These are phyloP conservation scores for Trypanosoma brucei DNA, from an alignment of 208 protist species.

Conservation along the genomic window DNA sequence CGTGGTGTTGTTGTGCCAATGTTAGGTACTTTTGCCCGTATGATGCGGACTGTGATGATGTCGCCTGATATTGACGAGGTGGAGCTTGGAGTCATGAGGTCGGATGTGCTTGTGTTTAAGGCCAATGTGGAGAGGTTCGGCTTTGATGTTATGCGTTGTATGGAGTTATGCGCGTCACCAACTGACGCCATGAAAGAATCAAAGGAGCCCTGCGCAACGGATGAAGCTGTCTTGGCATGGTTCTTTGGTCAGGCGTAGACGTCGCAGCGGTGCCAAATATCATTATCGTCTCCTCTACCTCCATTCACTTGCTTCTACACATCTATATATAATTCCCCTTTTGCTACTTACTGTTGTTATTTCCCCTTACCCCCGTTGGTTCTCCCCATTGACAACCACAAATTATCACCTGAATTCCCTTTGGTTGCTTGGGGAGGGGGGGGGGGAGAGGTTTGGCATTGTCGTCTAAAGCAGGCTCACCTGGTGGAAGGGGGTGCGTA, in stretches of 20 bases:
- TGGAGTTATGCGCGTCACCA: conserved; percentile 26
- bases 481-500: no score
- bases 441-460: no score
- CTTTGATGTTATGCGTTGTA: conserved; percentile 78
- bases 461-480: no score
- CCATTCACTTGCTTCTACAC: background rate
- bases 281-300: background rate
- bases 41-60: conserved; percentile 55
- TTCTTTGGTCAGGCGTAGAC: conserved; percentile 34
- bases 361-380: conserved; percentile 1
- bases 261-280: background rate
- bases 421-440: no score
- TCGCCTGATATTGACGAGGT: conserved; percentile 22
- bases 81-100: conserved; percentile 19
- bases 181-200: conserved; percentile 35
- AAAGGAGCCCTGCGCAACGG: conserved; percentile 30
- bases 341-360: conserved; percentile 3
- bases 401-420: no score
- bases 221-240: conserved; percentile 66
- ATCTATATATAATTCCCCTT: background rate
- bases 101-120: conserved; percentile 85
- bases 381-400: background rate
- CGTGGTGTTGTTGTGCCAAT: conserved; percentile 72
- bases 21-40: conserved; percentile 52
- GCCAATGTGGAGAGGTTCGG: conserved; percentile 89